Conservation (phyloP, 2,329 filamentous ascomycete species). For the Botrytis fragariae region DNA sequence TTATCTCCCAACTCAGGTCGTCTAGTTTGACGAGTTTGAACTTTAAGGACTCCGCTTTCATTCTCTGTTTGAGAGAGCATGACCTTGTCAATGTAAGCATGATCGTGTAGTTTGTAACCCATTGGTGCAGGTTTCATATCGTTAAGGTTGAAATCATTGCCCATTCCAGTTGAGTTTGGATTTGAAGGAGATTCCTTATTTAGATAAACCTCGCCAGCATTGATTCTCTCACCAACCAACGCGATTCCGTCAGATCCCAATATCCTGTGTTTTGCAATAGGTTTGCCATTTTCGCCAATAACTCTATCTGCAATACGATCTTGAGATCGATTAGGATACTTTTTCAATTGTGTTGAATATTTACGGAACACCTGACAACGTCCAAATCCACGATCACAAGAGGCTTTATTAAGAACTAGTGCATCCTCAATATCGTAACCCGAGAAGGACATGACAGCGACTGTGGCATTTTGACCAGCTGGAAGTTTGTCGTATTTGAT, state of each 20-base stretch:
- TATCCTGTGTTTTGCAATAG: constrained; percentile 66
- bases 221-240: constrained; percentile 77
- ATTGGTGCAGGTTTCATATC: constrained; percentile 65
- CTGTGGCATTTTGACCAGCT: constrained; percentile 93
- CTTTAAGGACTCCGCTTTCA: constrained; percentile 84
- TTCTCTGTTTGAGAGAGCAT: constrained; percentile 88
- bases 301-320: constrained; percentile 64
- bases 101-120: constrained; percentile 80
- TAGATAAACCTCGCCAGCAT: constrained; percentile 79
- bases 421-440: constrained; percentile 99
- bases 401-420: constrained; percentile 93
- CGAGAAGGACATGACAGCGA: constrained; percentile 98
- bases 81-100: constrained; percentile 91
- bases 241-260: constrained; percentile 87
- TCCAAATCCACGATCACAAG: constrained; percentile 90
- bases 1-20: constrained; percentile 96
- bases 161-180: constrained; percentile 68
- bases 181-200: constrained; percentile 86
- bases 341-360: constrained; percentile 80
- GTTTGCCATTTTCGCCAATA: constrained; percentile 53
- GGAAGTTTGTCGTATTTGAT: constrained; percentile 97
- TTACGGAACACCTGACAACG: constrained; percentile 98
- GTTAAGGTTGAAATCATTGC: constrained; percentile 61
- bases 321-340: constrained; percentile 77
- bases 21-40: constrained; percentile 93